A percentile compares a stretch with the other conserved stretches of the same genome.
These are phyloP conservation scores for Paramecium biaurelia DNA, from an alignment of 73 alveolate species.

Conservation along the genomic window DNA sequence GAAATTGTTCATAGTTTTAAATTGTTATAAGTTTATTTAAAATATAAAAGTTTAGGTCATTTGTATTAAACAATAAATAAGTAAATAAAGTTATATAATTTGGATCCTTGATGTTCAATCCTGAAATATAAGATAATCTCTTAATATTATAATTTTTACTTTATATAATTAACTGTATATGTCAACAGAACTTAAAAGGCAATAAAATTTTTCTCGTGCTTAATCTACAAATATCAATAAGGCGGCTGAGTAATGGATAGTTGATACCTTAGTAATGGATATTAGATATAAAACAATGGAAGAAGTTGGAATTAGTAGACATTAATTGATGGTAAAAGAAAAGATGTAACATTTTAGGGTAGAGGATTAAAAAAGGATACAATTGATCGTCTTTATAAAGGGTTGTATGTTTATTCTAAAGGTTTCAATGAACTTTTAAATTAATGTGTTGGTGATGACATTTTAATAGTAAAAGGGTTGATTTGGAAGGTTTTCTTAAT, in stretches of 20 bases:
- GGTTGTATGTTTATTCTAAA: constrained; percentile 12
- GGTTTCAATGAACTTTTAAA: constrained; percentile 28
- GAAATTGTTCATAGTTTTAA: too few species aligned
- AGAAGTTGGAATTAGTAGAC: not conserved
- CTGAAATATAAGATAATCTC: too few species aligned
- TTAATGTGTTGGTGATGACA: not conserved
- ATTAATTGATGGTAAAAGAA: not conserved
- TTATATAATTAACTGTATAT: not conserved
- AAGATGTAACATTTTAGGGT: not conserved
- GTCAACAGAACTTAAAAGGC: not conserved
- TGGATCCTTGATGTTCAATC: too few species aligned
- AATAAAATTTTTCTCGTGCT: not conserved
- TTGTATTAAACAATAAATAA: too few species aligned
- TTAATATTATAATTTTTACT: not conserved
- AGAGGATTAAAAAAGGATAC: not conserved
- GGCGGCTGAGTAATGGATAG: constrained; percentile 20
- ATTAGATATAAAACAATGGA: not conserved
- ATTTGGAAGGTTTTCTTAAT: constrained; percentile 17
- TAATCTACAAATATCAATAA: not conserved
- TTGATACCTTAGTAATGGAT: constrained; percentile 13
- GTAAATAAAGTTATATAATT: too few species aligned
- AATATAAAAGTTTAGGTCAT: too few species aligned
- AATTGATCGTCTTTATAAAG: not conserved
- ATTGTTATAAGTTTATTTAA: too few species aligned
- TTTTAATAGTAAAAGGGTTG: not conserved